Evolutionary conservation across 345 rosid species (phyloP).

Genomic region (Pistacia atlantica): DNA sequence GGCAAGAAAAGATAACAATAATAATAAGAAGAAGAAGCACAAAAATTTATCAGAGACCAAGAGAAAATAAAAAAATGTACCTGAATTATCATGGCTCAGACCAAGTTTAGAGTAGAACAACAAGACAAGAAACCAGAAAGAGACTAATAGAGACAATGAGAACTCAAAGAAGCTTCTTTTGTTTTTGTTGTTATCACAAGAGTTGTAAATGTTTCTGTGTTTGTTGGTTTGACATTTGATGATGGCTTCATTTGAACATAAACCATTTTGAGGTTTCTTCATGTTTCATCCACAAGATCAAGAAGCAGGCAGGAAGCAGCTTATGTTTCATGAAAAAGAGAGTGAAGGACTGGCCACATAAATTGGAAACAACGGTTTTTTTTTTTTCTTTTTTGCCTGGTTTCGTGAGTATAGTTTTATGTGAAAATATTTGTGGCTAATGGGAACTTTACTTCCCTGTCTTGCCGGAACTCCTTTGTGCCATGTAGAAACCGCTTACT

Average conservation of each 20-base stretch:
- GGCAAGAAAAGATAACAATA: neutral
- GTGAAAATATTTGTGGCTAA: neutral
- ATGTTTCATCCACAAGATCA: conserved; percentile 22
- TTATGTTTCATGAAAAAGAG: neutral
- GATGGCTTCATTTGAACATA: conserved; percentile 23
- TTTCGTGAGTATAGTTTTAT: neutral
- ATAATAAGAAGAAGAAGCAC: too few species aligned
- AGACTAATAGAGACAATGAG: conserved; percentile 55
- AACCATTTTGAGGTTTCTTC: conserved; percentile 40
- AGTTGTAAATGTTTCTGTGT: conserved; percentile 1
- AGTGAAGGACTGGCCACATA: neutral
- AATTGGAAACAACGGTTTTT: too few species aligned
- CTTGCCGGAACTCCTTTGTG: conserved; percentile 24
- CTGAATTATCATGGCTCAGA: conserved; percentile 62
- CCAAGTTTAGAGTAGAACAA: conserved; percentile 62
- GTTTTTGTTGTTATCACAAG: neutral
- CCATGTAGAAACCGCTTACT: conserved; percentile 15
- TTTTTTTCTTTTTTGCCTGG: neutral
- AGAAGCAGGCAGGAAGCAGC: neutral
- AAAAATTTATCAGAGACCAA: neutral
- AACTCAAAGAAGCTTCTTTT: conserved; percentile 42
- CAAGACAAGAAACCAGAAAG: conserved; percentile 70
- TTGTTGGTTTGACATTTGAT: conserved; percentile 27
- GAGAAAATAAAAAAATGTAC: conserved; percentile 25
- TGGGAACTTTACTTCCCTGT: neutral